Evolutionary conservation across 2,329 filamentous ascomycete genomes (phyloP).

Genomic region (Curvularia eragrostidis): DNA sequence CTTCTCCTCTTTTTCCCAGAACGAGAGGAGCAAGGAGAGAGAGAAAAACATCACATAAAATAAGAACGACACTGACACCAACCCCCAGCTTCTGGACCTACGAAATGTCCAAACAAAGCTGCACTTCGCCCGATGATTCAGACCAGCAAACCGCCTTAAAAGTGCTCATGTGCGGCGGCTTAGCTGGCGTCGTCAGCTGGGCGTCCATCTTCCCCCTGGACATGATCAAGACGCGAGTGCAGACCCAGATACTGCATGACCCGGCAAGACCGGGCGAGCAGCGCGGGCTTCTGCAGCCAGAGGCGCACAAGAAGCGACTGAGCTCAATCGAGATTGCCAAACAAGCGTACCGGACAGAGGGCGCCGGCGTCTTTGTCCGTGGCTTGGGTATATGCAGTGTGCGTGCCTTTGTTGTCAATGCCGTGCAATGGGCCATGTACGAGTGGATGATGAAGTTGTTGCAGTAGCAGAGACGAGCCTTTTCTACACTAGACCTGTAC

Average conservation of each 20-base stretch:
- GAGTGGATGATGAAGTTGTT: conserved; percentile 77
- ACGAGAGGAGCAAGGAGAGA: neutral
- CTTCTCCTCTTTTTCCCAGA: neutral
- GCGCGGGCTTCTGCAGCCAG: conserved; percentile 27
- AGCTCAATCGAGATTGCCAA: conserved; percentile 69
- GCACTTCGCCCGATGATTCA: conserved; percentile 56
- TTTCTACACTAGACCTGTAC: too few species aligned
- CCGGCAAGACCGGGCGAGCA: conserved; percentile 23
- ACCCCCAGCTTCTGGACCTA: conserved; percentile 82
- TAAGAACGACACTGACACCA: neutral
- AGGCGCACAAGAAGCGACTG: conserved; percentile 45
- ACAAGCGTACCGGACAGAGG: conserved; percentile 73
- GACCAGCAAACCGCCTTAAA: conserved; percentile 63
- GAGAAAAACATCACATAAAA: neutral
- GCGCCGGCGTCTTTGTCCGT: conserved; percentile 78
- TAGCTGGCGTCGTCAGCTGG: conserved; percentile 90
- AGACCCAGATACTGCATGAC: conserved; percentile 65
- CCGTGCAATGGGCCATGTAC: conserved; percentile 89
- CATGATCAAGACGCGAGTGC: conserved; percentile 90
- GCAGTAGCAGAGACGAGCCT: conserved; percentile 21
- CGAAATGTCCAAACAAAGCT: conserved; percentile 71
- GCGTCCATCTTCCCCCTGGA: conserved; percentile 89
- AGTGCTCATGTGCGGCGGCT: conserved; percentile 80
- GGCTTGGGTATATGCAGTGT: conserved; percentile 82
- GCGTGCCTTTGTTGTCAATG: conserved; percentile 90